Evolutionary conservation across 371 early-diverging fungal genomes (phyloP), one percentile per base, ranked within the genome.

Genomic region (Thermomucor indicae-seudaticae): DNA sequence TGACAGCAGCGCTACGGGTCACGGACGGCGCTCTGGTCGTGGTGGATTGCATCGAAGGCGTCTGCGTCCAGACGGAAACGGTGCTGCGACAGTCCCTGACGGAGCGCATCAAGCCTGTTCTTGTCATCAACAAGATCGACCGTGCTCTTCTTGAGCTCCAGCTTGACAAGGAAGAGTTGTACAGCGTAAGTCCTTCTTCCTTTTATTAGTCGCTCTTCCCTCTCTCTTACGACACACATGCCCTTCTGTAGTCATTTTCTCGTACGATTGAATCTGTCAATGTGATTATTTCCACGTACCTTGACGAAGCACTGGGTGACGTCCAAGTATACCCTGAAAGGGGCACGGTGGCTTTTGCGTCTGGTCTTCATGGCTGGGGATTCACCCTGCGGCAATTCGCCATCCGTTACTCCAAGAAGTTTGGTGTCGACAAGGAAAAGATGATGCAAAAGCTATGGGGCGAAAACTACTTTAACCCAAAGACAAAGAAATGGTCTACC

Each of bases 1-100:
- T 99, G 43, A 97, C 98, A 47, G 98, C 98, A 57, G 98, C 99
- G 43, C 88, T 99, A 55, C 91, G 99, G 84, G 98, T 98, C 63
- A 98, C 98, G 43, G 99, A 99, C 77, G 99, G 99, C 85, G 99
- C 98, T 42, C 79, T 98, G 27, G 98, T 98, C 50, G 98, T 99
- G 50, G 97, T 99, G 54, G 99, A 99, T 75, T 92, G 93, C 78
- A 86, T 98, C 58, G 96, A 96, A 55, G 99, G 99, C 70, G 97
- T 98, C 51, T 97, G 95, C 70, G 98, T 97, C 59, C 99, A 99
- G 71, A 99, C 99, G 49, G 98, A 98, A 81, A 98, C 99, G 56
- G 99, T 99, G 43, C 81, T 98, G 69, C 95, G 97, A 75, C 99
- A 99, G 72, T 97, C 99, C 29, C 83, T 99, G 61, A 86, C 88